A percentile compares a stretch with the other conserved stretches of the same genome.
phyloP scores from a whole-genome alignment of 139 green algal species.

The Chloropicon primus region DNA sequence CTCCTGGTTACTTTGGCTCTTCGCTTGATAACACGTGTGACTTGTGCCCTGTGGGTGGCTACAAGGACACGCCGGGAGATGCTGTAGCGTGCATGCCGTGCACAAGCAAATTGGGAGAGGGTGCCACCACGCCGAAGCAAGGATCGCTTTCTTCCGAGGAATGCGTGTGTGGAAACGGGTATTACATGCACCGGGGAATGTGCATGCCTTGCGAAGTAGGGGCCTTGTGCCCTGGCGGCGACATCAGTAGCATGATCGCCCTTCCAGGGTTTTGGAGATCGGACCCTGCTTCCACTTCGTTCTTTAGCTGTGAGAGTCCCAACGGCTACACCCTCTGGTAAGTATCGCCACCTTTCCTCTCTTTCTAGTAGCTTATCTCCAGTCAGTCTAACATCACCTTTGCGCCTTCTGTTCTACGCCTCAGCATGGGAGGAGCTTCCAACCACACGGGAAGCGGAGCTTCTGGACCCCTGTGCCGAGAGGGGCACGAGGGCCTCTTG shows the following conservation, averaged over 20 bases:
- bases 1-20: neutral
- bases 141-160: neutral
- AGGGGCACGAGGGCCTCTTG: neutral
- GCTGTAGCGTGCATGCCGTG: neutral
- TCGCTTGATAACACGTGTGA: neutral
- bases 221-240: neutral
- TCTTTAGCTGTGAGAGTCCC: neutral
- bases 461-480: neutral
- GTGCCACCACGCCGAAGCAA: neutral
- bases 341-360: no score
- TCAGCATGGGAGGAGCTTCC: neutral
- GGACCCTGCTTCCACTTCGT: neutral
- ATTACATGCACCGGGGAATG: neutral
- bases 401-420: no score
- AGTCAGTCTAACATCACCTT: no score
- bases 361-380: no score
- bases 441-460: neutral
- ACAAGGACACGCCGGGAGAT: neutral
- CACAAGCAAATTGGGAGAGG: neutral
- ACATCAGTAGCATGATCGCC: neutral
- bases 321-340: neutral
- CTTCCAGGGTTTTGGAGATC: neutral
- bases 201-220: neutral
- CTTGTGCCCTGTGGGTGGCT: neutral
- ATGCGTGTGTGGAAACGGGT: neutral